A percentile compares a stretch with the other conserved stretches of the same genome.
These are phyloP conservation scores for Corymbia calophylla DNA, from an alignment of 441 rosid genomes.

Conservation along the genomic window DNA sequence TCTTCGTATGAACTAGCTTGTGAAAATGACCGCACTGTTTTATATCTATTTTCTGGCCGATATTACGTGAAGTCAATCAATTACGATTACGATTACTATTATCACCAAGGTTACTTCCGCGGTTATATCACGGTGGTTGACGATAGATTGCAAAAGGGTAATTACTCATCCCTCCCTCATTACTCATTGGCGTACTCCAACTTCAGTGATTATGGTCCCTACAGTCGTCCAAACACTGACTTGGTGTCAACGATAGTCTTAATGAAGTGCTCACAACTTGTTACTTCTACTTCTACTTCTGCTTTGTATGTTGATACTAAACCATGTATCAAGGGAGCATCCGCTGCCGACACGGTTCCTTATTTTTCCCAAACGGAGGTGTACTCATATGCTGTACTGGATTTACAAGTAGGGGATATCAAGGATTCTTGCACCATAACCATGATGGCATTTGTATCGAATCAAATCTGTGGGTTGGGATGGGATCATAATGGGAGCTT, in stretches of 20 bases:
- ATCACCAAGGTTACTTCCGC: rapidly evolving
- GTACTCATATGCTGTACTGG: rapidly evolving
- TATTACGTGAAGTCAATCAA: rapidly evolving
- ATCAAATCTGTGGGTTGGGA: rapidly evolving
- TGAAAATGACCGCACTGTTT: neutral
- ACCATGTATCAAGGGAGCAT: neutral
- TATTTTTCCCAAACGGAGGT: neutral
- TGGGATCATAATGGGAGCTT: rapidly evolving
- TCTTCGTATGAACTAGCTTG: rapidly evolving
- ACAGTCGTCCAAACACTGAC: rapidly evolving
- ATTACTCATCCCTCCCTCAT: neutral
- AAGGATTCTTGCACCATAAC: neutral
- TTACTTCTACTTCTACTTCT: neutral
- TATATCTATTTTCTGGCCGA: neutral
- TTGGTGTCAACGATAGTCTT: neutral
- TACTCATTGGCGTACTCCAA: rapidly evolving
- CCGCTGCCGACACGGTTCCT: too few species aligned
- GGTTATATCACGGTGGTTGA: rapidly evolving
- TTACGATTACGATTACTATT: rapidly evolving
- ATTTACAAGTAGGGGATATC: rapidly evolving
- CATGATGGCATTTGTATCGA: rapidly evolving
- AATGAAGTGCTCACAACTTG: neutral
- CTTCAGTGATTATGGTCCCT: rapidly evolving
- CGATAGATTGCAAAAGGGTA: rapidly evolving
- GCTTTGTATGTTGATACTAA: rapidly evolving